Evolutionary conservation across 495 filamentous ascomycete genomes (phyloP).

Genomic region (Aspergillus sparsus): DNA sequence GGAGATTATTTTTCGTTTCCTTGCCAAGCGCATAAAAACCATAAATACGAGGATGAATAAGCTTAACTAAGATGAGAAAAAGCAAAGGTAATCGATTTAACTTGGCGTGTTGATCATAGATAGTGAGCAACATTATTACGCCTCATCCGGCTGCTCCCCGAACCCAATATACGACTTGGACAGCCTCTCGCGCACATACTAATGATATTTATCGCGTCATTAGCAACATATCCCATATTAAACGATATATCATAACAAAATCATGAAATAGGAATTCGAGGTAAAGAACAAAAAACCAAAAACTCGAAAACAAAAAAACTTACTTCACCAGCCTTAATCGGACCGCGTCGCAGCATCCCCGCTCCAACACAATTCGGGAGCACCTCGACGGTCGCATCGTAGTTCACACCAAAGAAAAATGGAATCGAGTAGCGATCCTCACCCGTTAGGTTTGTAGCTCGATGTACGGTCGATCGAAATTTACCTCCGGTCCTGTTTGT

Average conservation of each 20-base stretch:
- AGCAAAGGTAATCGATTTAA: no score
- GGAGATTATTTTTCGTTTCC: no score
- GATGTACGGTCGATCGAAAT: constrained; percentile 53
- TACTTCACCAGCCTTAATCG: constrained; percentile 33
- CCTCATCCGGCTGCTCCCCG: not conserved
- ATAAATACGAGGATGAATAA: no score
- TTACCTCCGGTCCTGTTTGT: constrained; percentile 36
- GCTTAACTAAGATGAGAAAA: no score
- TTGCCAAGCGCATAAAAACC: no score
- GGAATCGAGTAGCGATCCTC: constrained; percentile 50
- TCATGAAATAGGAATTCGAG: no score
- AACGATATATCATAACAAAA: no score
- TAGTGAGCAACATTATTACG: not conserved
- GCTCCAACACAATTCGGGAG: constrained; percentile 24
- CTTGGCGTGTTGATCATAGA: no score
- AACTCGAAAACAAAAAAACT: not conserved
- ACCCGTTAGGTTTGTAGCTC: constrained; percentile 49
- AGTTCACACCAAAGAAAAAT: constrained; percentile 47
- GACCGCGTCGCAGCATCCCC: constrained; percentile 21
- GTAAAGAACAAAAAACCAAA: not conserved
- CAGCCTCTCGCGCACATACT: constrained; percentile 1
- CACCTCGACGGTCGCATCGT: constrained; percentile 31
- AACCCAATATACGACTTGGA: constrained; percentile 3
- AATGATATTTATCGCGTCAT: not conserved
- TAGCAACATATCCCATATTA: no score